Evolutionary conservation across 2,329 filamentous ascomycete species (phyloP), one percentile per base, ranked within the genome.

Genomic region (Aspergillus costaricaensis): DNA sequence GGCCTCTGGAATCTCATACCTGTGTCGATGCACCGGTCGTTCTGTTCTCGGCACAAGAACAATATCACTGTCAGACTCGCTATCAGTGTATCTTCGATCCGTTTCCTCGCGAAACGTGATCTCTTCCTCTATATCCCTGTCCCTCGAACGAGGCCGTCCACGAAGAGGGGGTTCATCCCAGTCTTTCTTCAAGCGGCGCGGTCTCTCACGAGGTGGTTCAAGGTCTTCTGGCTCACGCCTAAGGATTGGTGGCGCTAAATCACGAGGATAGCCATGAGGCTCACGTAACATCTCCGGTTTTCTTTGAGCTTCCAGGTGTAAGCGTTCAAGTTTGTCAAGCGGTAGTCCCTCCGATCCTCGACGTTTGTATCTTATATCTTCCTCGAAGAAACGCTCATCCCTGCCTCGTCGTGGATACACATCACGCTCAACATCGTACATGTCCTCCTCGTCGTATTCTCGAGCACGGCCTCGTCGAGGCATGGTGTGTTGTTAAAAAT

Each of bases 271-370:
- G 25, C 74, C 69, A 49, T 69, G 68, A 41, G 73, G 69, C 32
- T 70, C 71, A 55, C 54, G 59, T 2, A 76, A 59, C 49, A 77
- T 73, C 23, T 77, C 75, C 19, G 74, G 72, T 9, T 65, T 67
- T 9, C 69, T 64, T 6, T 67, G 68, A 15, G 79, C 78, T 41
- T 78, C 76, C 10, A 79, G 69, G 19, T 79, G 77, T 55, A 77
- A 67, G 15, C 75, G 72, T 39, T 76, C 74, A n/a, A 74, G 69
- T 30, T 73, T 72, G 68, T 69, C 85, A 73, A 72, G 82, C 57
- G 64, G 78, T 67, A 62, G 64, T 2, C 67, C 82, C 72, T 64
- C 81, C 70, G 70, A 68, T 39, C 65, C 63, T 27, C 70, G 71
- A 38, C 67, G 70, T 43, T 63, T 64, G 36, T 75, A 58, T 10